These are phyloP conservation scores for Solioccasus polychromus DNA, from an alignment of 768 basidiomycete species.

Conservation along the genomic window DNA sequence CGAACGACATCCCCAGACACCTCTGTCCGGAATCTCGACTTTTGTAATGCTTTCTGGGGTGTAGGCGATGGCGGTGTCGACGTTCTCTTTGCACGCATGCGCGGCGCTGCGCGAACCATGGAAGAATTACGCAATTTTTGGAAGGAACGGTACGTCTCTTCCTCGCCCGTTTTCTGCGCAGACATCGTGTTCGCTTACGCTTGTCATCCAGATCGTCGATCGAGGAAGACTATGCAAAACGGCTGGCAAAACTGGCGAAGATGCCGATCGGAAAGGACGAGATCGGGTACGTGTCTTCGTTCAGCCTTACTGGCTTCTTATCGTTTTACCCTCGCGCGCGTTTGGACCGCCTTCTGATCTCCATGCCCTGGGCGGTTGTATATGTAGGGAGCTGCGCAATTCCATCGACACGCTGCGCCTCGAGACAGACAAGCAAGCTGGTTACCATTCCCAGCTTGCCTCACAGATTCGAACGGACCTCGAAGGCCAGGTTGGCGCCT, in stretches of 20 bases:
- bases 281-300: slow-evolving; percentile 68
- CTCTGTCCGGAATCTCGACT: slow-evolving; percentile 62
- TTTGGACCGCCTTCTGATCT: not conserved
- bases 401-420: slow-evolving; percentile 74
- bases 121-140: slow-evolving; percentile 87
- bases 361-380: not conserved
- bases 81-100: slow-evolving; percentile 85
- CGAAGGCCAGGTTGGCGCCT: slow-evolving; percentile 60
- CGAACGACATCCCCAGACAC: slow-evolving; percentile 48
- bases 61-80: slow-evolving; percentile 83
- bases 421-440: slow-evolving; percentile 83
- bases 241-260: slow-evolving; percentile 76
- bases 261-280: slow-evolving; percentile 80
- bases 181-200: not conserved
- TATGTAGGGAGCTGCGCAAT: slow-evolving; percentile 70
- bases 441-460: slow-evolving; percentile 69
- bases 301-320: not conserved
- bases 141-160: slow-evolving; percentile 80
- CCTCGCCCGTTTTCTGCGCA: not conserved
- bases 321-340: not conserved
- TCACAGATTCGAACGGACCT: slow-evolving; percentile 73
- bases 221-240: slow-evolving; percentile 94
- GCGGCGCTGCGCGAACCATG: slow-evolving; percentile 79
- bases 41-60: slow-evolving; percentile 98
- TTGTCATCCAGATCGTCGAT: slow-evolving; percentile 62